Percentiles rank a stretch among this genome's conserved stretches.
These are phyloP conservation scores for Annona squamosa DNA, from an alignment of 164 flowering plant species.

Conservation along the genomic window DNA sequence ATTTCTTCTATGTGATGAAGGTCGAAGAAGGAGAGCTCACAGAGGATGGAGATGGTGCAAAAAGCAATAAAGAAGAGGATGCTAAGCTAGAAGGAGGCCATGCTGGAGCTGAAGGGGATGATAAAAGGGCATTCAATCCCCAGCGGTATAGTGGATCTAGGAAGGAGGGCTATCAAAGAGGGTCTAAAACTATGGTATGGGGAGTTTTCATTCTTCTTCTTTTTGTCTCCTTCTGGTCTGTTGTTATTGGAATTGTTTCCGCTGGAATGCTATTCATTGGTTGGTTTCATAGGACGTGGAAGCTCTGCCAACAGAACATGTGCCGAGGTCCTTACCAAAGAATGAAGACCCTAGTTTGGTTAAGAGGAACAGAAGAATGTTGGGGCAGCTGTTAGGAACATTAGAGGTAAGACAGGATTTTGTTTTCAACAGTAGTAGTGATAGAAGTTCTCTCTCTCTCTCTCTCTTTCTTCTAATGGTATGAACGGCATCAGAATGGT, in stretches of 20 bases:
- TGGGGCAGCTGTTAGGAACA: constrained; percentile 88
- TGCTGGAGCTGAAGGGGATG: constrained; percentile 17
- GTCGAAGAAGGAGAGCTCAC: constrained; percentile 70
- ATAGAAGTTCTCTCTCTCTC: not conserved
- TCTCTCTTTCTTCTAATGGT: not conserved
- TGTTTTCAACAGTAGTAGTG: not conserved
- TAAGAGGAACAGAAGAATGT: constrained; percentile 86
- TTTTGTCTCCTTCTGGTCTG: not conserved
- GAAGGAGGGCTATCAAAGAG: constrained; percentile 40
- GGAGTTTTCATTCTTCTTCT: not conserved
- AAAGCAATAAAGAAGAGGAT: constrained; percentile 26
- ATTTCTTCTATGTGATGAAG: constrained; percentile 20
- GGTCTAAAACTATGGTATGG: constrained; percentile 26
- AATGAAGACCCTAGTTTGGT: constrained; percentile 79
- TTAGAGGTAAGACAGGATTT: constrained; percentile 54
- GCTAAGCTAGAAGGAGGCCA: constrained; percentile 9
- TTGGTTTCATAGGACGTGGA: constrained; percentile 45
- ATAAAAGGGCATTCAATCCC: constrained; percentile 20
- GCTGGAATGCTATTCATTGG: not conserved
- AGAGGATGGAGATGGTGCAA: constrained; percentile 32
- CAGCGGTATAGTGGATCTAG: constrained; percentile 35
- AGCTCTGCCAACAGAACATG: constrained; percentile 35
- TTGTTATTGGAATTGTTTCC: not conserved
- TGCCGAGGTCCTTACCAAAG: constrained; percentile 86
- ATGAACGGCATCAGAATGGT: too few species aligned